These are phyloP conservation scores for Roridomyces roridus DNA, from an alignment of 768 basidiomycete species.

Conservation along the genomic window DNA sequence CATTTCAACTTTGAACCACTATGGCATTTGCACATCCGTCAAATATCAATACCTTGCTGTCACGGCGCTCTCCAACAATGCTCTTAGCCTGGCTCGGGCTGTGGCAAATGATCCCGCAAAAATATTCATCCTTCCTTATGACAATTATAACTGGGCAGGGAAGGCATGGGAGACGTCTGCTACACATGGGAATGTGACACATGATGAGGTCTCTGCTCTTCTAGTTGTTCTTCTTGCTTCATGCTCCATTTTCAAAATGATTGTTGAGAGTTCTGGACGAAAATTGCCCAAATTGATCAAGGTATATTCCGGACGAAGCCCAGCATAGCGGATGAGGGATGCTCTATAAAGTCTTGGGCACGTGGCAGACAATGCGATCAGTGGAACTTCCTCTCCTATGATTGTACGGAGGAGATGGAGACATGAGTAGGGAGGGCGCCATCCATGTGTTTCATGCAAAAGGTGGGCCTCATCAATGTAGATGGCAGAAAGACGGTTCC, in stretches of 20 bases:
- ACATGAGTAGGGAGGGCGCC: slow-evolving; percentile 21
- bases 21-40: slow-evolving; percentile 22
- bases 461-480: slow-evolving; percentile 30
- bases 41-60: slow-evolving; percentile 13
- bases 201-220: slow-evolving; percentile 28
- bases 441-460: slow-evolving; percentile 20
- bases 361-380: slow-evolving; percentile 24
- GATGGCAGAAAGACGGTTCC: slow-evolving; percentile 23
- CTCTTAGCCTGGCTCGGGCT: neutral
- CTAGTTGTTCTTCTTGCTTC: slow-evolving; percentile 19
- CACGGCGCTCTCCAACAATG: slow-evolving; percentile 10
- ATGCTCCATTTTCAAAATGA: slow-evolving; percentile 21
- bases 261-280: slow-evolving; percentile 29
- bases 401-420: slow-evolving; percentile 15
- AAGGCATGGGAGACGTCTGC: slow-evolving; percentile 19
- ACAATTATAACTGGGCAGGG: slow-evolving; percentile 30
- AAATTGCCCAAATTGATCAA: slow-evolving; percentile 29
- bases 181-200: slow-evolving; percentile 13
- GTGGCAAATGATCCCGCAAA: slow-evolving; percentile 25
- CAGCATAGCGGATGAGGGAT: slow-evolving; percentile 19
- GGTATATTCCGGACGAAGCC: slow-evolving; percentile 15
- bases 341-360: slow-evolving; percentile 19
- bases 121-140: slow-evolving; percentile 27
- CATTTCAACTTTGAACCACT: slow-evolving; percentile 20
- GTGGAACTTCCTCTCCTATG: slow-evolving; percentile 14